phyloP scores from a whole-genome alignment of 2,329 filamentous ascomycete genomes.

The Dothidotthia symphoricarpi region DNA sequence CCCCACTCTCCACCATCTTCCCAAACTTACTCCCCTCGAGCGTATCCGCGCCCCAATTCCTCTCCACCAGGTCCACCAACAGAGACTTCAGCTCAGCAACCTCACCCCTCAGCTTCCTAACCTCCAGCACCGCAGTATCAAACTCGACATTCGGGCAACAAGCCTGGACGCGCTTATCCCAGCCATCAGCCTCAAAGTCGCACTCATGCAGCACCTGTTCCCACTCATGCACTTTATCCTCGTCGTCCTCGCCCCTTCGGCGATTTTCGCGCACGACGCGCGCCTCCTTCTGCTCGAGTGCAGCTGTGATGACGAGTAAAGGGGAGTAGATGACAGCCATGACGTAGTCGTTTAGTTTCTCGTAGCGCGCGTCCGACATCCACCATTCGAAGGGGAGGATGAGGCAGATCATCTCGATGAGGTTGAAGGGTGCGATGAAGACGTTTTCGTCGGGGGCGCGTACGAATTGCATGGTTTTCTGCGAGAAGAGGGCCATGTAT shows the following conservation, averaged over 20 bases:
- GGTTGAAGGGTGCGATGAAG: slow-evolving; percentile 92
- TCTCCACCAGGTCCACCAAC: slow-evolving; percentile 28
- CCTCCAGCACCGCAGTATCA: slow-evolving; percentile 71
- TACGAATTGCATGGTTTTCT: slow-evolving; percentile 96
- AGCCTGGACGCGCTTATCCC: slow-evolving; percentile 75
- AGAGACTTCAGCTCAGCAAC: slow-evolving; percentile 48
- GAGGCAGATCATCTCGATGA: slow-evolving; percentile 81
- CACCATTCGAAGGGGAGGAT: slow-evolving; percentile 91
- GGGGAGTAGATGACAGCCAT: slow-evolving; percentile 87
- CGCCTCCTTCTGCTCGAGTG: slow-evolving; percentile 49
- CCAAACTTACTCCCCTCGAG: slow-evolving; percentile 29
- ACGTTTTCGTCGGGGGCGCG: slow-evolving; percentile 97
- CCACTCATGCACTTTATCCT: slow-evolving; percentile 89
- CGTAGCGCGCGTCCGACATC: slow-evolving; percentile 72
- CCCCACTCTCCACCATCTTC: slow-evolving; percentile 20
- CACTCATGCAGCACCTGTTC: slow-evolving; percentile 72
- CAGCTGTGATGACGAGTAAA: slow-evolving; percentile 74
- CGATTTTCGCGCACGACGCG: slow-evolving; percentile 70
- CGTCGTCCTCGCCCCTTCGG: slow-evolving; percentile 78
- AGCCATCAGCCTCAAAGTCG: slow-evolving; percentile 80
- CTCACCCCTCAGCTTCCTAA: slow-evolving; percentile 46
- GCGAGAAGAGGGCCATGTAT: slow-evolving; percentile 87
- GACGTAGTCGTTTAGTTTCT: slow-evolving; percentile 79
- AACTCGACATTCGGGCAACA: slow-evolving; percentile 79
- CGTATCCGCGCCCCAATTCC: slow-evolving; percentile 33